phyloP scores from a whole-genome alignment of 2,329 filamentous ascomycete species.

The Tricladium varicosporioides region DNA sequence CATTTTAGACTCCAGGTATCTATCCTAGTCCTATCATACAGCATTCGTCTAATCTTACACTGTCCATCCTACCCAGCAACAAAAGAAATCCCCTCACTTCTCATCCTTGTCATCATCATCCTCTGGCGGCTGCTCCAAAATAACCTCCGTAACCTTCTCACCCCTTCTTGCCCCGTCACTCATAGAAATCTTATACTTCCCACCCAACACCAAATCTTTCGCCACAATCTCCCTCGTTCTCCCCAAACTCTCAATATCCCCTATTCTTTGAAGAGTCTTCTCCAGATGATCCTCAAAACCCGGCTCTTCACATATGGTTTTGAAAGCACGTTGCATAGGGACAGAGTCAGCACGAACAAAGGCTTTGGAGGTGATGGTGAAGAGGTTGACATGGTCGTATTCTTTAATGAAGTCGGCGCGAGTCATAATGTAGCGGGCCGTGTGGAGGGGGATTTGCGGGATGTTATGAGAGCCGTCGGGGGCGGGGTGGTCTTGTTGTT shows the following conservation, averaged over 20 bases:
- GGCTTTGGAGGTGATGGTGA: slow-evolving; percentile 85
- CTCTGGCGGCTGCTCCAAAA: slow-evolving; percentile 23
- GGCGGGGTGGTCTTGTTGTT: slow-evolving; percentile 4
- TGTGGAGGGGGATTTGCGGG: slow-evolving; percentile 76
- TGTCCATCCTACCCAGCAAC: no score
- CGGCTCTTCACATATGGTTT: slow-evolving; percentile 71
- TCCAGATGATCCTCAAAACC: slow-evolving; percentile 84
- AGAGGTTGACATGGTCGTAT: slow-evolving; percentile 92
- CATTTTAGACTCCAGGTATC: no score
- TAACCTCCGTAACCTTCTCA: slow-evolving; percentile 28
- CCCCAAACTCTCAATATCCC: slow-evolving; percentile 89
- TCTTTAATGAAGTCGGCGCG: slow-evolving; percentile 89
- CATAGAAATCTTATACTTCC: slow-evolving; percentile 66
- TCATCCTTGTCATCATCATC: slow-evolving; percentile 5
- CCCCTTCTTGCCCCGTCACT: slow-evolving; percentile 25
- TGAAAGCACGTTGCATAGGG: slow-evolving; percentile 92
- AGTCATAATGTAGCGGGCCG: slow-evolving; percentile 91
- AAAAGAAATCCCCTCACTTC: neutral
- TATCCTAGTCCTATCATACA: no score
- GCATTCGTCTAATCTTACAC: no score
- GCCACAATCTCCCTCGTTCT: slow-evolving; percentile 92
- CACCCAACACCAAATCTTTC: slow-evolving; percentile 86
- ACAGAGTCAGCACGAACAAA: slow-evolving; percentile 91
- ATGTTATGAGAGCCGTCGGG: slow-evolving; percentile 46
- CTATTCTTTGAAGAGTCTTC: slow-evolving; percentile 78